A percentile compares a stretch with the other conserved stretches of the same genome.
These are phyloP conservation scores for Sclerotinia spermophila DNA, from an alignment of 2,329 filamentous ascomycete species.

Conservation along the genomic window DNA sequence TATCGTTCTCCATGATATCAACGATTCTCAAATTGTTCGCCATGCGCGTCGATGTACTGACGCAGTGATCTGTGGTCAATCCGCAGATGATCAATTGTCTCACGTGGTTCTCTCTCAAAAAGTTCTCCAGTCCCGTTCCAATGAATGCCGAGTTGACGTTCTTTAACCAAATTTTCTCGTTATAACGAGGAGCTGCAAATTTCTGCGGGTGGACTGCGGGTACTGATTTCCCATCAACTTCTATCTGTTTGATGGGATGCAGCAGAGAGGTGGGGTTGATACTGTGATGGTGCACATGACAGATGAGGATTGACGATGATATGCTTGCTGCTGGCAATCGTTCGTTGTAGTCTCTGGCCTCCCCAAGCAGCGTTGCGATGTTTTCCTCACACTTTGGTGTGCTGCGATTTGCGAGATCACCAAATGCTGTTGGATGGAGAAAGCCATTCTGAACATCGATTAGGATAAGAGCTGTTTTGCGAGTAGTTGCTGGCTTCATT, in stretches of 20 bases:
- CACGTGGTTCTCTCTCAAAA: neutral
- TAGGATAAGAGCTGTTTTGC: slow-evolving; percentile 5
- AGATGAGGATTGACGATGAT: neutral
- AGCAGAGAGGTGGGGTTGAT: neutral
- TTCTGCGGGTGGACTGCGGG: neutral
- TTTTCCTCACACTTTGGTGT: neutral
- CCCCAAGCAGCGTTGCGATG: neutral
- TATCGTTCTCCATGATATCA: neutral
- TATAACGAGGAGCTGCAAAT: neutral
- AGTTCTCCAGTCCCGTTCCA: neutral
- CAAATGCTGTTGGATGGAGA: neutral
- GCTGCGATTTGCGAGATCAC: slow-evolving; percentile 1
- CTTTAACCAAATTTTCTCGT: slow-evolving; percentile 1
- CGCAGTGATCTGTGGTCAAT: slow-evolving; percentile 4
- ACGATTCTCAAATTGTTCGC: slow-evolving; percentile 1
- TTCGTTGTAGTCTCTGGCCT: neutral
- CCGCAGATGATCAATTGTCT: slow-evolving; percentile 7
- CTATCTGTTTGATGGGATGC: slow-evolving; percentile 6
- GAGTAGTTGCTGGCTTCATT: slow-evolving; percentile 1
- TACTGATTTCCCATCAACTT: neutral
- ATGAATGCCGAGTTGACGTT: slow-evolving; percentile 3
- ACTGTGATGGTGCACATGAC: slow-evolving; percentile 9
- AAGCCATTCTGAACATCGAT: neutral
- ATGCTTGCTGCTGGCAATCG: neutral
- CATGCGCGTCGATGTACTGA: neutral